Conservation (phyloP, 2,329 filamentous ascomycete genomes). For the Thelonectria blattea region DNA sequence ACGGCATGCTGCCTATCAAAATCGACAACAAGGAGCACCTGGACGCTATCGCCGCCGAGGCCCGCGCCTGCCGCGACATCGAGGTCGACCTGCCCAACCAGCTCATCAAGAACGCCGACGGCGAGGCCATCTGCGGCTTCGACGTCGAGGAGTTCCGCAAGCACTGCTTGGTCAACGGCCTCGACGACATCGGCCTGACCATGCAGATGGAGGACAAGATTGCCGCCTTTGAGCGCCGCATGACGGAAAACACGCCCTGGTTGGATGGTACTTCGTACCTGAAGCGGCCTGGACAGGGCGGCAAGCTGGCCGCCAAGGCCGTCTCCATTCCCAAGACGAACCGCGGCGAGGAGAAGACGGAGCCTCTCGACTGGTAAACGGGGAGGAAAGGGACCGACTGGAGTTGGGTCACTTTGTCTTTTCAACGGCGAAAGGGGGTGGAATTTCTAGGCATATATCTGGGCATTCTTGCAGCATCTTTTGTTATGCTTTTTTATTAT, state of each 20-base stretch:
- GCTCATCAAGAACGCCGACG: constrained; percentile 76
- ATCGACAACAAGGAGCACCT: constrained; percentile 73
- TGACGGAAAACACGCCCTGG: constrained; percentile 84
- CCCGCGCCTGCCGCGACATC: constrained; percentile 78
- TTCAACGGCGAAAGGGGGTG: constrained; percentile 32
- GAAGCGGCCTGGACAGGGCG: constrained; percentile 60
- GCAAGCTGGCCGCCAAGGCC: constrained; percentile 63
- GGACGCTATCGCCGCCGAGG: constrained; percentile 75
- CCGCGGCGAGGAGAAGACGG: constrained; percentile 79
- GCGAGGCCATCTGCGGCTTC: constrained; percentile 77
- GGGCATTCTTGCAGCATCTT: constrained; percentile 9
- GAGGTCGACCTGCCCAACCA: constrained; percentile 91
- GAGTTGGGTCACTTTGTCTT: constrained; percentile 23
- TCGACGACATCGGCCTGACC: constrained; percentile 94
- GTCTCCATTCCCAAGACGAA: constrained; percentile 86
- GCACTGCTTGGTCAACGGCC: constrained; percentile 90
- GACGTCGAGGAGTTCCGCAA: constrained; percentile 93
- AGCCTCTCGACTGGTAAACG: constrained; percentile 84
- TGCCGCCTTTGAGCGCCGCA: constrained; percentile 76
- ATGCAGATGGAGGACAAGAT: constrained; percentile 94
- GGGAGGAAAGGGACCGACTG: background rate
- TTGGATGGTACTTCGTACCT: constrained; percentile 87
- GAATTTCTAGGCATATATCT: constrained; percentile 29
- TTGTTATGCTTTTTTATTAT: background rate
- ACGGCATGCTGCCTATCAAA: constrained; percentile 91